A percentile compares a stretch with the other conserved stretches of the same genome.
These are phyloP conservation scores for Ceratocystis cubensis DNA, from an alignment of 2,329 filamentous ascomycete genomes.

Conservation along the genomic window DNA sequence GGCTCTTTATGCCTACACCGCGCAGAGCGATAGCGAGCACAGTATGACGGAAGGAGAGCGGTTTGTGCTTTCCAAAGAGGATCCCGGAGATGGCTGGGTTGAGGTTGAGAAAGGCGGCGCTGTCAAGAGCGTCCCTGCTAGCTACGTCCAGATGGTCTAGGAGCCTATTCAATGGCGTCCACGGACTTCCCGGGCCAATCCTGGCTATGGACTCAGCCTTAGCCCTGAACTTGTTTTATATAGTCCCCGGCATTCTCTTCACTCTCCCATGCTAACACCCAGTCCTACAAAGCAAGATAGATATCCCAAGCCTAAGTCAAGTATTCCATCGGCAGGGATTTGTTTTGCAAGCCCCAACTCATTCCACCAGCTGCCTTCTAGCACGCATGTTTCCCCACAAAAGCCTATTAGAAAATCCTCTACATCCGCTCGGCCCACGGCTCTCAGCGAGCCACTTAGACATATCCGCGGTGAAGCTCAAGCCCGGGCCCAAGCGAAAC, in stretches of 20 bases:
- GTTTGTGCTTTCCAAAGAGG: constrained; percentile 78
- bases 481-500: too few relatives aligned
- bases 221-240: constrained; percentile 13
- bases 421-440: background rate
- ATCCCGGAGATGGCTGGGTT: constrained; percentile 88
- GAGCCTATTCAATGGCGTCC: constrained; percentile 21
- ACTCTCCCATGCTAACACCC: background rate
- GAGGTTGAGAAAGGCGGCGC: constrained; percentile 87
- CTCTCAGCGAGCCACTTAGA: background rate
- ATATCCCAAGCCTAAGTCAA: background rate
- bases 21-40: constrained; percentile 75
- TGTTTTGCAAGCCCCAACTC: background rate
- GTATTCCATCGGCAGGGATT: background rate
- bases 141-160: constrained; percentile 71
- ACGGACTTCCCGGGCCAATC: constrained; percentile 10
- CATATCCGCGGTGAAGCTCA: background rate
- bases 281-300: background rate
- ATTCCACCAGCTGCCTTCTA: background rate
- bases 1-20: constrained; percentile 82
- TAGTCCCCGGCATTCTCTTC: constrained; percentile 10
- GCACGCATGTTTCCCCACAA: background rate
- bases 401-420: background rate
- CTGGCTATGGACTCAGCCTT: constrained; percentile 6
- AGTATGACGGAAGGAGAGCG: constrained; percentile 83
- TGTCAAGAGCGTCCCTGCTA: constrained; percentile 82